Base-by-base conservation (phyloP, 768 basidiomycete species). In the Naematelia aurantialba region DNA sequence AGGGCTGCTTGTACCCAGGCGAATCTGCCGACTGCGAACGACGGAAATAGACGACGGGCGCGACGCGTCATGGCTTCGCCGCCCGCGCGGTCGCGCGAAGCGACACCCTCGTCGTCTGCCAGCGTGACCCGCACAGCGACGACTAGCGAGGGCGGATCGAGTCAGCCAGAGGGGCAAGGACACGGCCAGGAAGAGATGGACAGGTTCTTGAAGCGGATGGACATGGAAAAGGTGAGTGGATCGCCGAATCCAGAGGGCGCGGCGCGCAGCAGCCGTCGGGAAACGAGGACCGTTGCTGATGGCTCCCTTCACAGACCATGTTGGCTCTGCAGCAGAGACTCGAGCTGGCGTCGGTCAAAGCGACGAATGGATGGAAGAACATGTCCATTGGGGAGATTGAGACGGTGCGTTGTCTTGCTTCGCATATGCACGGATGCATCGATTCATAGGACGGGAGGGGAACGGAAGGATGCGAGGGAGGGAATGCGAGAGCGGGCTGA, bases 181-280 rank as follows among this genome's bases (percentile, higher is more conserved):
- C 27, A 44, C 4, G 29, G 29, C 14, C 62, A 63, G 17, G 66
- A 51, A 11, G 69, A 70, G 61, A 60, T 67, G 45, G 67, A 74
- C 14, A 61, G 59, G 30, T 69, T 74, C 44, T 31, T 64, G 55
- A 71, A 66, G 49, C 52, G 64, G 31, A 63, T 71, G 63, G 72
- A 74, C n/a, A 69, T 74, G 66, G 72, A 74, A 48, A 69, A 74
- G 67, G 72, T 73, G 55, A 30, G 72, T 68, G n/a, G n/a, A n/a
- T n/a, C n/a, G n/a, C 25, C 45, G 24, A 10, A 34, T 5, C 13
- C 54, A 10, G 14, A 24, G 34, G n/a, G n/a, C 42, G 42, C 12
- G 42, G 12, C 12, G n/a, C 4, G 39, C n/a, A n/a, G n/a, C n/a
- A n/a, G n/a, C n/a, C n/a, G n/a, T n/a, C n/a, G n/a, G n/a, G n/a